phyloP scores from a whole-genome alignment of 192 early-diverging fungal species.

The Podila clonocystis region DNA sequence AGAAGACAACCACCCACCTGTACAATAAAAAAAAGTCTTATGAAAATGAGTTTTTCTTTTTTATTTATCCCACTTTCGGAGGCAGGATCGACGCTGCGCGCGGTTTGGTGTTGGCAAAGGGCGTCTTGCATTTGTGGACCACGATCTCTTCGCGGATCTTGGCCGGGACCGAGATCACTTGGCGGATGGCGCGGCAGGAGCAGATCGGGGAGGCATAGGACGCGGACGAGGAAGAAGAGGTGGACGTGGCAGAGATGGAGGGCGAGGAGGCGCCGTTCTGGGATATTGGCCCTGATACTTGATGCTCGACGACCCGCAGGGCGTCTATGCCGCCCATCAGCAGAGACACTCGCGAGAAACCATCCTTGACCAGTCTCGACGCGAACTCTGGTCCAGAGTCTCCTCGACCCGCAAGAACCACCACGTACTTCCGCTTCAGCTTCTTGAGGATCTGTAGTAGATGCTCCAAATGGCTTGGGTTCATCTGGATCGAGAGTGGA shows the following conservation, averaged over 20 bases:
- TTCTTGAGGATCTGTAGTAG: slow-evolving; percentile 54
- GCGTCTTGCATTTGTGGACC: slow-evolving; percentile 45
- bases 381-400: slow-evolving; percentile 65
- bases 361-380: slow-evolving; percentile 50
- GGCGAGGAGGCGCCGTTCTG: not conserved
- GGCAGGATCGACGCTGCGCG: not conserved
- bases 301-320: slow-evolving; percentile 29
- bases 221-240: not conserved
- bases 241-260: not conserved
- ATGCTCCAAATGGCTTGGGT: slow-evolving; percentile 51
- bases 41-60: not conserved
- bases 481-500: slow-evolving; percentile 63
- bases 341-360: slow-evolving; percentile 56
- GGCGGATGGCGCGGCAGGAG: slow-evolving; percentile 32
- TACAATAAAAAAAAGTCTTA: too few relatives aligned
- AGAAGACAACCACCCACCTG: too few relatives aligned
- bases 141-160: slow-evolving; percentile 35
- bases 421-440: slow-evolving; percentile 63
- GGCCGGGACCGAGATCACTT: slow-evolving; percentile 27
- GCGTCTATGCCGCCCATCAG: slow-evolving; percentile 65
- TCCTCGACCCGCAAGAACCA: slow-evolving; percentile 58
- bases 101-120: slow-evolving; percentile 14
- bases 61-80: not conserved
- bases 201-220: slow-evolving; percentile 14
- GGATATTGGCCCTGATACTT: not conserved